phyloP scores from a whole-genome alignment of 2,329 filamentous ascomycete species.

The Aspergillus aculeatus region DNA sequence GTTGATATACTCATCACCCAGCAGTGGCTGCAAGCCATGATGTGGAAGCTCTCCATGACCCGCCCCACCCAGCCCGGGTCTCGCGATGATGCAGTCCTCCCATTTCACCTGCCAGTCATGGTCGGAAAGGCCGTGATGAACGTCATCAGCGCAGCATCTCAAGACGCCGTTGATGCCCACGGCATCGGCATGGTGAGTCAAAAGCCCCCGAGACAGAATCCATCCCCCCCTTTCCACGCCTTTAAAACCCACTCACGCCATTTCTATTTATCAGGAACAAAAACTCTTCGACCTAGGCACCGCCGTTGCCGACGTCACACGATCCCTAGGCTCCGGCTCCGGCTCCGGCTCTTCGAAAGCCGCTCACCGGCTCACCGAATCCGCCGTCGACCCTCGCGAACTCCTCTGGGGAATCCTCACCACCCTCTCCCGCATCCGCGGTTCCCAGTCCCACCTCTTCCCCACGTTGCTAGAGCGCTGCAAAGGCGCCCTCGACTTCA shows the following conservation, averaged over 20 bases:
- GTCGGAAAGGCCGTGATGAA: slow-evolving; percentile 63
- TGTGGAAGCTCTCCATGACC: slow-evolving; percentile 71
- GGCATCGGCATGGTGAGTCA: slow-evolving; percentile 68
- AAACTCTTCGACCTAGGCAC: slow-evolving; percentile 38
- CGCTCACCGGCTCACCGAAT: slow-evolving; percentile 30
- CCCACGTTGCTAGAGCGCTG: slow-evolving; percentile 34
- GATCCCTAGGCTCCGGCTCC: slow-evolving; percentile 27
- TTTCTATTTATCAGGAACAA: slow-evolving; percentile 31
- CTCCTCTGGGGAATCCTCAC: slow-evolving; percentile 42
- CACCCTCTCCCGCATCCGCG: slow-evolving; percentile 39
- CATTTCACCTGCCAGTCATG: slow-evolving; percentile 64
- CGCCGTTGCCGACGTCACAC: slow-evolving; percentile 35
- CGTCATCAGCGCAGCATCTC: slow-evolving; percentile 71
- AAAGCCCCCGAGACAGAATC: background rate
- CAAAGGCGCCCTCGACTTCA: slow-evolving; percentile 31
- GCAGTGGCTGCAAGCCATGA: slow-evolving; percentile 69
- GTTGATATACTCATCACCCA: slow-evolving; percentile 69
- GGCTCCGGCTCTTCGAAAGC: slow-evolving; percentile 24
- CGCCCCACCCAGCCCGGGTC: slow-evolving; percentile 61
- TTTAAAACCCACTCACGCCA: background rate
- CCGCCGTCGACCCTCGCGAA: slow-evolving; percentile 33
- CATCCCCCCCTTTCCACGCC: background rate
- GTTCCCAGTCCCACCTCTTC: slow-evolving; percentile 39
- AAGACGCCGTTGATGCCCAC: slow-evolving; percentile 71
- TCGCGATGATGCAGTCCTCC: slow-evolving; percentile 55